Conservation (phyloP, 2,329 filamentous ascomycete species). For the Zymoseptoria ardabiliae region DNA sequence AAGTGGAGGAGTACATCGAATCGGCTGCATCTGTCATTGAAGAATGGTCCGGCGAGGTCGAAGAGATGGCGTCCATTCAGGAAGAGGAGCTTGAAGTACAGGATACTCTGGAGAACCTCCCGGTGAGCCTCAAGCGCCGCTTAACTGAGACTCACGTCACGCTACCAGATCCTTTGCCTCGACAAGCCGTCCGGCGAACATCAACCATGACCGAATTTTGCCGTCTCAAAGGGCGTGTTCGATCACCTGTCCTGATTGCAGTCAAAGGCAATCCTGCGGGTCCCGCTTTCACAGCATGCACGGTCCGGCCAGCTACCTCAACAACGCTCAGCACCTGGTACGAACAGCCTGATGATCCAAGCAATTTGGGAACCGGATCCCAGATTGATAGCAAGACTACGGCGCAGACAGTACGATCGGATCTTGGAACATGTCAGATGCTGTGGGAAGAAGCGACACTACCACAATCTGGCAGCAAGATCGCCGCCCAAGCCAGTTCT, state of each 20-base stretch:
- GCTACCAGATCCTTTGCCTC: neutral
- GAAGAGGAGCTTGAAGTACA: neutral
- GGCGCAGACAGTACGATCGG: conserved; percentile 20
- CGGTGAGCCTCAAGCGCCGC: conserved; percentile 2
- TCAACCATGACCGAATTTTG: conserved; percentile 12
- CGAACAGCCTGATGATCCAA: neutral
- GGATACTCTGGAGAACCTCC: neutral
- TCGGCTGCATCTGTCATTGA: neutral
- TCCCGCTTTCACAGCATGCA: conserved; percentile 18
- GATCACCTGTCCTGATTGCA: conserved; percentile 7
- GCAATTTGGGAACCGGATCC: no score
- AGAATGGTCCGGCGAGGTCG: conserved; percentile 4
- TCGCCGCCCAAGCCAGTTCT: no score
- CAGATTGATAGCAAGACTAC: conserved; percentile 3
- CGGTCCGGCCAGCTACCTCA: conserved; percentile 14
- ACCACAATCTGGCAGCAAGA: conserved; percentile 3
- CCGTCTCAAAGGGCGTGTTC: conserved; percentile 8
- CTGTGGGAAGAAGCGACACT: conserved; percentile 18
- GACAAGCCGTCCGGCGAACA: conserved; percentile 3
- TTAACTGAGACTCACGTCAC: conserved; percentile 4
- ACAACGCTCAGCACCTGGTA: conserved; percentile 12
- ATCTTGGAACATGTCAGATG: conserved; percentile 19
- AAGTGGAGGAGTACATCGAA: neutral
- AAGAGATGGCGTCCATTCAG: conserved; percentile 2
- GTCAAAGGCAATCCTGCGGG: conserved; percentile 13